Conservation (phyloP, 2,329 filamentous ascomycete species). For the Nannizziopsis arthrosporioides region DNA sequence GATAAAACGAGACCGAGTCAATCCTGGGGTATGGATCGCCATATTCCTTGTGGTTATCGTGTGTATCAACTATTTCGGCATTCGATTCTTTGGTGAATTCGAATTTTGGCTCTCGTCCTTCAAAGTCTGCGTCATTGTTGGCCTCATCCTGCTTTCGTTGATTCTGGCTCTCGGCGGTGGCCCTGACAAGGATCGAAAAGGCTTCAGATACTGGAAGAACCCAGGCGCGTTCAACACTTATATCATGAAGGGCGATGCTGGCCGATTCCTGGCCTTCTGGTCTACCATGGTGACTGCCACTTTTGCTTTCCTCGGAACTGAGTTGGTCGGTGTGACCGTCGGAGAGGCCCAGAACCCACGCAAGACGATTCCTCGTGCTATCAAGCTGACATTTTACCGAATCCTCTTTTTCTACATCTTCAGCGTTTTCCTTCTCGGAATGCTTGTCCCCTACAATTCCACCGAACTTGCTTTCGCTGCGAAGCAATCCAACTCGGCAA, state of each 20-base stretch:
- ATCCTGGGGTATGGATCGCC: constrained; percentile 69
- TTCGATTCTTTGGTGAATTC: constrained; percentile 59
- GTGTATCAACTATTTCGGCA: constrained; percentile 57
- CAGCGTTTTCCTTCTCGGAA: constrained; percentile 46
- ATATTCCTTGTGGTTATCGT: constrained; percentile 54
- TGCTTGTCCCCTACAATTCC: constrained; percentile 54
- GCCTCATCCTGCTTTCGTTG: constrained; percentile 53
- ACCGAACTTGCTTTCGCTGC: constrained; percentile 40
- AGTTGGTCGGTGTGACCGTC: constrained; percentile 45
- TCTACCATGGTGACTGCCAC: constrained; percentile 37
- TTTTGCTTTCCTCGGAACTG: constrained; percentile 31
- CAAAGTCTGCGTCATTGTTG: constrained; percentile 57
- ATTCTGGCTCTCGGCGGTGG: constrained; percentile 55
- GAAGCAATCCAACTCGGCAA: constrained; percentile 51
- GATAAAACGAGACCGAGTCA: constrained; percentile 53
- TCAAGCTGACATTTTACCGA: constrained; percentile 43
- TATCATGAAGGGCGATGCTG: constrained; percentile 35
- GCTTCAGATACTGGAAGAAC: constrained; percentile 55
- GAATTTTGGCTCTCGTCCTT: constrained; percentile 50
- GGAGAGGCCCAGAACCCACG: constrained; percentile 45
- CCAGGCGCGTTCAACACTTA: constrained; percentile 49
- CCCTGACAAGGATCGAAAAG: constrained; percentile 49
- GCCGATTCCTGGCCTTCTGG: constrained; percentile 55
- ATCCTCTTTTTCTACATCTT: constrained; percentile 48
- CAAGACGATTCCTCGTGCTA: constrained; percentile 43